A percentile compares a stretch with the other conserved stretches of the same genome.
These are phyloP conservation scores for Voacanga thouarsii DNA, from an alignment of 257 asterid genomes.

Conservation along the genomic window DNA sequence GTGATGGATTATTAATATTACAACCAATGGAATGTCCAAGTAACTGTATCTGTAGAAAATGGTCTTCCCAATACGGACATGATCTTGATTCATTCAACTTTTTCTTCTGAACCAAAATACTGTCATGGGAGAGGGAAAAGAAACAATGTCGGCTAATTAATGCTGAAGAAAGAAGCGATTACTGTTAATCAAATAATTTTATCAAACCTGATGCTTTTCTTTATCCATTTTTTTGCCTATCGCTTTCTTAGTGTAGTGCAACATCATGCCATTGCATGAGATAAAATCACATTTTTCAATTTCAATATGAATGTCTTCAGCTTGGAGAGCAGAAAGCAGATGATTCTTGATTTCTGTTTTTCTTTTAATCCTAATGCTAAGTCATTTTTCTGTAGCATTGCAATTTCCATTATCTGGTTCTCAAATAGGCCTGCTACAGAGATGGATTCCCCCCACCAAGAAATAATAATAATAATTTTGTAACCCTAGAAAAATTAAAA, in stretches of 20 bases:
- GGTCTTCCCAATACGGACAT: not conserved
- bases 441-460: too few species aligned
- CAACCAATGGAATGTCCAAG: too few species aligned
- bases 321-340: not conserved
- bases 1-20: conserved; percentile 20
- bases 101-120: not conserved
- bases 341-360: too few species aligned
- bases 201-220: not conserved
- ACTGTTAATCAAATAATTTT: not conserved
- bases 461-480: too few species aligned
- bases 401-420: not conserved
- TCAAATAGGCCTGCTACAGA: not conserved
- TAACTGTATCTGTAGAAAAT: too few species aligned
- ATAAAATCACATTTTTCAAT: not conserved
- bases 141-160: not conserved
- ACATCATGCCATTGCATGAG: not conserved
- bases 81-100: not conserved
- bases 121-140: not conserved
- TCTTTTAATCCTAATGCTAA: not conserved
- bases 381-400: not conserved
- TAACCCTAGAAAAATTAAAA: too few species aligned
- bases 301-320: not conserved
- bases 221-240: too few species aligned
- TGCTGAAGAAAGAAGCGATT: not conserved
- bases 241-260: too few species aligned